phyloP scores from a whole-genome alignment of 164 flowering plant species.

The Aristolochia californica region DNA sequence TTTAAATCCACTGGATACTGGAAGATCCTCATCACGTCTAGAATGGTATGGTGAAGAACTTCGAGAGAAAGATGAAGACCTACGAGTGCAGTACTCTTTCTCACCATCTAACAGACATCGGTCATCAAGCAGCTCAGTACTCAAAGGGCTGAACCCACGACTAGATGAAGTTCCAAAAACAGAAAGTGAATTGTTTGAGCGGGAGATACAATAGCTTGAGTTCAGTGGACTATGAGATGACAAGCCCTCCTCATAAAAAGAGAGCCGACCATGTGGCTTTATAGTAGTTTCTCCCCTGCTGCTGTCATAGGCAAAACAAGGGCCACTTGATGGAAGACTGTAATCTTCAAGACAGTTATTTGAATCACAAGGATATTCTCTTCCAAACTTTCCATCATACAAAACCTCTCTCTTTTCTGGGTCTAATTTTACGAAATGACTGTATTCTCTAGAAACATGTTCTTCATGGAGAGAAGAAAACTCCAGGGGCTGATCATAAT shows the following conservation, averaged over 20 bases:
- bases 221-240: constrained; percentile 13
- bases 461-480: no score
- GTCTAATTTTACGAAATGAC: neutral
- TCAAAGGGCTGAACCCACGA: constrained; percentile 16
- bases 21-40: constrained; percentile 14
- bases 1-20: constrained; percentile 12
- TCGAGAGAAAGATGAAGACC: constrained; percentile 18
- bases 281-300: neutral
- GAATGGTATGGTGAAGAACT: constrained; percentile 24
- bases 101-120: constrained; percentile 14
- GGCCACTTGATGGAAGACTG: constrained; percentile 10
- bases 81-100: constrained; percentile 15
- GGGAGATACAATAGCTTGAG: constrained; percentile 5
- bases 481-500: constrained; percentile 1
- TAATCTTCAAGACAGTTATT: constrained; percentile 7
- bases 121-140: constrained; percentile 11
- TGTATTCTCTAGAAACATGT: neutral
- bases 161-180: constrained; percentile 13
- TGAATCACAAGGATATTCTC: constrained; percentile 9
- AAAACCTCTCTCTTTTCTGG: constrained; percentile 1
- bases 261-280: constrained; percentile 5
- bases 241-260: constrained; percentile 8
- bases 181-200: constrained; percentile 1
- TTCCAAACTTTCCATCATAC: constrained; percentile 7
- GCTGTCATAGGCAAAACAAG: constrained; percentile 4